Evolutionary conservation across 2,329 filamentous ascomycete genomes (phyloP).

Genomic region (Diplocarpon rosae): DNA sequence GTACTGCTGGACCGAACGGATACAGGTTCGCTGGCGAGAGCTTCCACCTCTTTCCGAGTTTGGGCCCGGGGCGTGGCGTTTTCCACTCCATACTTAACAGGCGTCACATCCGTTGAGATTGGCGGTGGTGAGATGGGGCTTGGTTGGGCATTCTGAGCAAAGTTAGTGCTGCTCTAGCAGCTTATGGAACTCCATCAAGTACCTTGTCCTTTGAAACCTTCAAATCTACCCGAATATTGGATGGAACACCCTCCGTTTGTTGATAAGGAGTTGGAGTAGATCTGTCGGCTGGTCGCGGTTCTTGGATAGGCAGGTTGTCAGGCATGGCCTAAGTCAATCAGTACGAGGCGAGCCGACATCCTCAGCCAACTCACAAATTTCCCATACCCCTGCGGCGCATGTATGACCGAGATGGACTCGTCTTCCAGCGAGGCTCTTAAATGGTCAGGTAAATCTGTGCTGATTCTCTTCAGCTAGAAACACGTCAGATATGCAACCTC

Average conservation of each 20-base stretch:
- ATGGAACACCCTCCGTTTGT: conserved; percentile 8
- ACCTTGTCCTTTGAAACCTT: conserved; percentile 22
- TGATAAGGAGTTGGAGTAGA: conserved; percentile 26
- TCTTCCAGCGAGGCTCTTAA: conserved; percentile 54
- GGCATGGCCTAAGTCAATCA: conserved; percentile 12
- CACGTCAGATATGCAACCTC: conserved; percentile 12
- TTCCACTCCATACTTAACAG: conserved; percentile 53
- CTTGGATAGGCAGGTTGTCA: conserved; percentile 14
- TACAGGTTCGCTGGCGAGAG: conserved; percentile 38
- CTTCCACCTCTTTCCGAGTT: conserved; percentile 64
- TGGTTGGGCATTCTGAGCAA: conserved; percentile 18
- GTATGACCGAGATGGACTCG: conserved; percentile 81
- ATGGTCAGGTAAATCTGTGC: conserved; percentile 45
- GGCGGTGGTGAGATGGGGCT: conserved; percentile 46
- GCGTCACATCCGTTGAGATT: conserved; percentile 64
- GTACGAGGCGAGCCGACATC: conserved; percentile 5
- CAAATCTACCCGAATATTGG: conserved; percentile 14
- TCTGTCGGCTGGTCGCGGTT: conserved; percentile 16
- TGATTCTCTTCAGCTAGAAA: conserved; percentile 24
- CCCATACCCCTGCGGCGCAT: conserved; percentile 74
- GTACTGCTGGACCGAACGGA: conserved; percentile 49
- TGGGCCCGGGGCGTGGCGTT: conserved; percentile 72
- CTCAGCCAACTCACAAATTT: conserved; percentile 52
- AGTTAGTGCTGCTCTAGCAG: conserved; percentile 6
- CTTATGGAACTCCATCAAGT: neutral